Percentiles rank a stretch among this genome's conserved stretches.
phyloP scores from a whole-genome alignment of 177 flowering plant genomes.

The Telopea speciosissima region DNA sequence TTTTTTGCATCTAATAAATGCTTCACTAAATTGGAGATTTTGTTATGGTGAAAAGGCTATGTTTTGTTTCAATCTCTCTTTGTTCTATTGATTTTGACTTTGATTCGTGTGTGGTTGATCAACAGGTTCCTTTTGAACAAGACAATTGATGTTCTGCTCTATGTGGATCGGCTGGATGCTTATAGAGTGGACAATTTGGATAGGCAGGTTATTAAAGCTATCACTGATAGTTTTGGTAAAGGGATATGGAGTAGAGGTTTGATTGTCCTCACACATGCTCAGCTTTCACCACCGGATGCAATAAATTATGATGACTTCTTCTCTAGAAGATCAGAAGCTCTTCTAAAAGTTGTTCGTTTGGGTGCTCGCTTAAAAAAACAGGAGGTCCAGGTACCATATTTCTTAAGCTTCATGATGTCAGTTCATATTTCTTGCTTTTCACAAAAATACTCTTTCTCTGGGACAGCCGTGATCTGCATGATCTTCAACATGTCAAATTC shows the following conservation, averaged over 20 bases:
- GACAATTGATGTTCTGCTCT: constrained; percentile 90
- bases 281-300: constrained; percentile 91
- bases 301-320: constrained; percentile 70
- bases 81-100: neutral
- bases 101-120: neutral
- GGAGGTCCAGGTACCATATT: constrained; percentile 40
- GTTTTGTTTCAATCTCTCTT: too few species aligned
- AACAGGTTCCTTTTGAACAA: constrained; percentile 84
- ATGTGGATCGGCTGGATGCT: constrained; percentile 90
- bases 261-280: constrained; percentile 92
- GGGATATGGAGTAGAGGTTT: constrained; percentile 74
- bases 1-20: neutral
- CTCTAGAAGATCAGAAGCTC: constrained; percentile 72
- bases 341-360: constrained; percentile 54
- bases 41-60: neutral
- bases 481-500: neutral
- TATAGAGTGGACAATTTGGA: constrained; percentile 96
- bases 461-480: neutral
- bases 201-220: constrained; percentile 72
- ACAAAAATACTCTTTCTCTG: neutral
- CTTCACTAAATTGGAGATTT: neutral
- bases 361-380: constrained; percentile 58
- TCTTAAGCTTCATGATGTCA: neutral
- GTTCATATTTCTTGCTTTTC: neutral
- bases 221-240: constrained; percentile 80